Base-by-base conservation (phyloP, 225 moss, liverwort and hornwort species). In the Anthoceros angustus region DNA sequence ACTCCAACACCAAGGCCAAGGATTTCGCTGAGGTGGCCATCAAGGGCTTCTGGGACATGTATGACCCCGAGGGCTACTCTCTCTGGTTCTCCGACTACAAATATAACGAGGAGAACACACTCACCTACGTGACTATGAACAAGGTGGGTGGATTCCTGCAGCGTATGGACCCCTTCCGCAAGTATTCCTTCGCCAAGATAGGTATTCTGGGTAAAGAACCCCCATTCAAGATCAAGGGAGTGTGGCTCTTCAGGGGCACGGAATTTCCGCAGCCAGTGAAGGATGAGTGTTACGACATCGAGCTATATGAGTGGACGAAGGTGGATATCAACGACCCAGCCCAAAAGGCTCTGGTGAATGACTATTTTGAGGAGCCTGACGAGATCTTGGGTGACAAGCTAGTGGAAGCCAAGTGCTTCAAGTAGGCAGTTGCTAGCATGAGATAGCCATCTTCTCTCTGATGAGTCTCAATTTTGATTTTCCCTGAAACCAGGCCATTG, bases 41-140 rank as follows among this genome's bases (percentile, higher is more conserved):
- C 69, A 92, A 81, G 71, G 91, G 98, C 63, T 98, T 92, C 66
- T 92, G 98, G 98, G 87, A 92, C 73, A 98, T 89, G 98, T 89
- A 70, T 25, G 98, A 98, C 46, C 63, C 92, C 4, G 87, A 92
- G 66, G 98, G 98, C 18, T 98, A 87, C 63, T 98, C 92, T 0
- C 72, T 98, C 64, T 98, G 92, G 92, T 98, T 98, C 74, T 77
- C 84, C 70, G 98, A 89, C 62, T 92, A 92, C 55, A 98, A 92
- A 79, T 86, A 78, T 66, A 98, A 98, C 60, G 92, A 98, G 0
- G 98, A 92, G 77, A 98, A 98, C 67, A 71, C 69, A 24, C 81
- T 89, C 0, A 86, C 87, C 0, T 98, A 68, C 11, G 89, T 92
- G 46, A 92, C 98, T 16, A 14, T 92, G 88, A 98, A 98, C 77